Base-by-base conservation (phyloP, 352 stramenopile species). In the Phytophthora multivora region DNA sequence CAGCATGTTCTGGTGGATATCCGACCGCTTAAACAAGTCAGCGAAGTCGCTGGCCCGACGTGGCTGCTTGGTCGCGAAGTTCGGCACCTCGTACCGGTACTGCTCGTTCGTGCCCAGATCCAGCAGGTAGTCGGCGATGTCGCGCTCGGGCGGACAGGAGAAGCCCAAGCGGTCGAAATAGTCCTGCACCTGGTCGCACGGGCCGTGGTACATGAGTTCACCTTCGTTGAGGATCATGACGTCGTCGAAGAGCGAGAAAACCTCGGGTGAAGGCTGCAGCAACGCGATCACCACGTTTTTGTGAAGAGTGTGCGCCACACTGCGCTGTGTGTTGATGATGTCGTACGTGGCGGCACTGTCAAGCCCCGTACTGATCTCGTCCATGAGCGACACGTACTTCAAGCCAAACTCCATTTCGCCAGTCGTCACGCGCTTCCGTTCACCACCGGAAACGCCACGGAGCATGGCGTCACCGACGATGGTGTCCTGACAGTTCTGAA, bases 341-440 rank as follows among this genome's bases (percentile, higher is more conserved):
- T 73, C 65, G 40, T 60, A 73, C 16, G 63, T 74, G 63, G 91
- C 25, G 81, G 71, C 47, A 89, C 69, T 70, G 91, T 91, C 51
- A 62, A 98, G 82, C 2, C 95, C 95, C 19, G 91, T 98, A 62
- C 81, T 95, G 58, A 98, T 97, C 73, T 96, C 86, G 63, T 98
- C 93, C 64, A 86, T 83, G 41, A 93, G 85, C 16, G 83, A 59
- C 26, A 97, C 75, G 50, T 78, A 81, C 56, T 83, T 79, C 30
- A 69, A 66, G 40, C 76, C 73, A 42, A 93, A 84, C 41, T 94
- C 68, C 80, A 98, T 98, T 69, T 89, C 72, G 16, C 78, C 80
- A 8, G 65, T 45, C 48, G 48, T 55, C 19, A 55, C 33, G 16
- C 54, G 54, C 13, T 63, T 63, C 66, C 16, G 79, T 84, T 66